Percentiles rank a stretch among this genome's conserved stretches.
phyloP scores from a whole-genome alignment of 805 yeast genomes.

The Pichia pseudocactophila region DNA sequence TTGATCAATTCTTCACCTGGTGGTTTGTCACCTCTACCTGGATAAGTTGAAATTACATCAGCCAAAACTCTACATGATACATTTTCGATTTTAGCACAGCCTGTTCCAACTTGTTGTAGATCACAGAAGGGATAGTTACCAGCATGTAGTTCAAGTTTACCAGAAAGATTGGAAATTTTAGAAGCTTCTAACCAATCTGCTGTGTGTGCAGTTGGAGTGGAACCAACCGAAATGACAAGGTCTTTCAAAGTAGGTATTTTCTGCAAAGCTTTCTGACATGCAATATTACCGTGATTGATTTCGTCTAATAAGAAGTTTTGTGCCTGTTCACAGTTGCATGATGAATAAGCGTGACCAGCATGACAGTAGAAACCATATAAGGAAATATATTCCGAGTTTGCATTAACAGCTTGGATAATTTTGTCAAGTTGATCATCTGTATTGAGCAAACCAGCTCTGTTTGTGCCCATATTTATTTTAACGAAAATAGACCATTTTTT shows the following conservation, averaged over 20 bases:
- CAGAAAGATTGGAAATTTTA: constrained; percentile 21
- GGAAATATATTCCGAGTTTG: constrained; percentile 27
- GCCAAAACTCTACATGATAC: constrained; percentile 49
- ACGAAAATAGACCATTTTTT: constrained; percentile 56
- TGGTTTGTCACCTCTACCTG: constrained; percentile 38
- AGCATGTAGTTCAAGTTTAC: constrained; percentile 63
- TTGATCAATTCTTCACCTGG: constrained; percentile 60
- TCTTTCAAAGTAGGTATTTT: constrained; percentile 28
- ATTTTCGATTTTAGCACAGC: constrained; percentile 37
- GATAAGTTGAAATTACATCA: constrained; percentile 51
- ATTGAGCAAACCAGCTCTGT: constrained; percentile 50
- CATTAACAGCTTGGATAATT: constrained; percentile 7
- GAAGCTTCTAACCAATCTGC: constrained; percentile 21
- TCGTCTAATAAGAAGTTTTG: constrained; percentile 44
- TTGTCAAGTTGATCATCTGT: constrained; percentile 17
- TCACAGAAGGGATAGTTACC: constrained; percentile 72
- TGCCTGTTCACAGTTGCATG: constrained; percentile 39
- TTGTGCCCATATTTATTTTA: constrained; percentile 64
- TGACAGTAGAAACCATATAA: constrained; percentile 69
- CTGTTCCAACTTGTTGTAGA: constrained; percentile 68
- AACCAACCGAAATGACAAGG: constrained; percentile 62
- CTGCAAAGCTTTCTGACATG: constrained; percentile 33
- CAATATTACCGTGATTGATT: constrained; percentile 45
- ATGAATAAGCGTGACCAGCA: constrained; percentile 66
- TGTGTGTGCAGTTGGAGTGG: constrained; percentile 73